These are phyloP conservation scores for Colletotrichum tofieldiae DNA, from an alignment of 2,329 filamentous ascomycete genomes.

Conservation along the genomic window DNA sequence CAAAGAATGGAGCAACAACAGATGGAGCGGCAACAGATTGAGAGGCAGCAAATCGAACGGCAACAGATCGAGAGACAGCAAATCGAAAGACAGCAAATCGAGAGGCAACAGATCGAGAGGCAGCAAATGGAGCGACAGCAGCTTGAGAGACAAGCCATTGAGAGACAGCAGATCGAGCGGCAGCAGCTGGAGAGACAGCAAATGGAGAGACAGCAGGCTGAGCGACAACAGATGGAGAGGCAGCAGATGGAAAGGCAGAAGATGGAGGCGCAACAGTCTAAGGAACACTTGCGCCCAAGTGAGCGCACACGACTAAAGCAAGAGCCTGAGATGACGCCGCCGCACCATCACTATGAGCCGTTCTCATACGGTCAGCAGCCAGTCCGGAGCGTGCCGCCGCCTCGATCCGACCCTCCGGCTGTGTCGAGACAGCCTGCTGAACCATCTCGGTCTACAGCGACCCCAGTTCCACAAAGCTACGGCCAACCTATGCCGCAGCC, in stretches of 20 bases:
- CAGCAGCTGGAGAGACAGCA: slow-evolving; percentile 47
- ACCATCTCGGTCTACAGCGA: slow-evolving; percentile 54
- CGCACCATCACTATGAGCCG: slow-evolving; percentile 61
- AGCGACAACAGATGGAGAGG: slow-evolving; percentile 47
- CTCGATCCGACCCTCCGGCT: slow-evolving; percentile 59
- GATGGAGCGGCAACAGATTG: slow-evolving; percentile 47
- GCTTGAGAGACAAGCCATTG: slow-evolving; percentile 15
- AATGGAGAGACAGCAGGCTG: slow-evolving; percentile 44
- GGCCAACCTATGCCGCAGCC: slow-evolving; percentile 58
- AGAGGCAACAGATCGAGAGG: slow-evolving; percentile 11
- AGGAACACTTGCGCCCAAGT: slow-evolving; percentile 50
- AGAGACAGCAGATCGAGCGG: slow-evolving; percentile 34
- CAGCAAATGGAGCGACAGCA: slow-evolving; percentile 28
- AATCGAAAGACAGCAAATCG: slow-evolving; percentile 45
- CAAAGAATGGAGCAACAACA: slow-evolving; percentile 12
- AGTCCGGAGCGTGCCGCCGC: slow-evolving; percentile 53
- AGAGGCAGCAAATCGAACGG: slow-evolving; percentile 43
- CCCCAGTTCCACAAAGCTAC: slow-evolving; percentile 53
- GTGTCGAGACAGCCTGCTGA: slow-evolving; percentile 60
- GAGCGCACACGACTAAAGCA: slow-evolving; percentile 60
- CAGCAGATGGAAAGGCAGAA: slow-evolving; percentile 49
- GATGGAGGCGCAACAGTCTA: slow-evolving; percentile 50
- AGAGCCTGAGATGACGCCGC: slow-evolving; percentile 61
- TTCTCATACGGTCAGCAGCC: slow-evolving; percentile 59
- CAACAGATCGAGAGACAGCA: slow-evolving; percentile 47